Evolutionary conservation across 495 filamentous ascomycete genomes (phyloP), one percentile per base, ranked within the genome.

Genomic region (Xylaria longipes): DNA sequence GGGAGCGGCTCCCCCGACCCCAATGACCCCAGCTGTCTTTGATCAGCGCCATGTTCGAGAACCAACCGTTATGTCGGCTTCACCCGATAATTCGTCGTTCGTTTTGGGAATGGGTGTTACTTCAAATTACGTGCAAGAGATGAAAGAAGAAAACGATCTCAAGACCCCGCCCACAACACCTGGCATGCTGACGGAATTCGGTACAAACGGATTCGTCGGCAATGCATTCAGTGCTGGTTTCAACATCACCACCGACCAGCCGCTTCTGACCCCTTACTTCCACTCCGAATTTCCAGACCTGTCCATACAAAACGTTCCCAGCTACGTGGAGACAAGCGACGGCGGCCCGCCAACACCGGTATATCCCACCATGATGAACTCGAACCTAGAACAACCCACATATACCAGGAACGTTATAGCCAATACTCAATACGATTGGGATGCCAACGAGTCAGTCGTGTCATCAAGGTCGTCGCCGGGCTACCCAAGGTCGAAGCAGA

Each of bases 141-240:
- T 78, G 65, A 80, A 82, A 64, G 67, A 70, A 20, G 82, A 84
- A 27, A 45, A 76, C 20, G 78, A 76, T 56, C 72, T 83, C 54
- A 85, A 83, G 70, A 83, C 84, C n/a, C 84, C 84, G 3, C 84
- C 83, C 3, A 79, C 75, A 37, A 86, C 84, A n/a, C 84, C 84
- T 0, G 82, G 82, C 29, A 70, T 85, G 25, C 72, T 77, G 33
- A 61, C 73, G 31, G 73, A 77, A 52, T 82, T 81, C 61, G 77
- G 70, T 27, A 80, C 80, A 27, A 69, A 77, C 22, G 80, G 80
- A 48, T 82, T 76, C 46, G 25, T 77, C 20, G 27, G 27, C 20
- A 77, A 61, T 41, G 52, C 77, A 35, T 75, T 77, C 54, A 73
- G 76, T 11, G 71, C 78, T 9, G 73, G 79, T 72, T 78, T 75